Evolutionary conservation across 202 grass and related monocot species (phyloP).

Genomic region (Bolboschoenoplectus hybrid): DNA sequence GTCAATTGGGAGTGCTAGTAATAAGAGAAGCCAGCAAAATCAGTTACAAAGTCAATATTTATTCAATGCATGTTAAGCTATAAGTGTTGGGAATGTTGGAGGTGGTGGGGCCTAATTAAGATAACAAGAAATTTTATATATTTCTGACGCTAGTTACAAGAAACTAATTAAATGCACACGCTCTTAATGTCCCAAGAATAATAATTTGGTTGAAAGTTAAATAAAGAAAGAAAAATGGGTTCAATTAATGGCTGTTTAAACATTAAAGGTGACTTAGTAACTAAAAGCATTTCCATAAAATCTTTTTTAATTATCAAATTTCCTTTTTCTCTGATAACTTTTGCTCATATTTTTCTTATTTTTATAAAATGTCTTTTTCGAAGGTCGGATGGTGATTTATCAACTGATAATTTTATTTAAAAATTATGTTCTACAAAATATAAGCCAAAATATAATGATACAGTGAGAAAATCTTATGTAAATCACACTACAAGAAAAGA

Average conservation of each 20-base stretch:
- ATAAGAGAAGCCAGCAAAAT: not conserved
- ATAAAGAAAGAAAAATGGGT: not conserved
- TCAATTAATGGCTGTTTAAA: not conserved
- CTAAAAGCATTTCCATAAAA: not conserved
- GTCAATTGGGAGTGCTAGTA: not conserved
- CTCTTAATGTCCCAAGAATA: not conserved
- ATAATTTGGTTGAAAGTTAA: not conserved
- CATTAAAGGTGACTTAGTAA: not conserved
- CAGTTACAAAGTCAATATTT: slow-evolving; percentile 11
- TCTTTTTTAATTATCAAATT: not conserved
- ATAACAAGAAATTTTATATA: not conserved
- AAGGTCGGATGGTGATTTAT: not conserved
- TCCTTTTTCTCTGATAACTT: not conserved
- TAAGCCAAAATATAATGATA: not conserved
- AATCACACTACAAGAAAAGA: too few species aligned
- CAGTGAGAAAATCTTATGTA: not conserved
- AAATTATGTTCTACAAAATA: not conserved
- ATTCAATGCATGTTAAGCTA: not conserved
- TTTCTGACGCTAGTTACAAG: slow-evolving; percentile 19
- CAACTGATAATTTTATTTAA: not conserved
- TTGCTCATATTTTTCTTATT: not conserved
- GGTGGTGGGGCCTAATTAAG: not conserved
- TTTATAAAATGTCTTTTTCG: not conserved
- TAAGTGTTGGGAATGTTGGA: slow-evolving; percentile 13
- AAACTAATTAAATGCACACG: slow-evolving; percentile 1